A percentile compares a stretch with the other conserved stretches of the same genome.
Conservation (phyloP, 2,329 filamentous ascomycete species). For the Venturia effusa region DNA sequence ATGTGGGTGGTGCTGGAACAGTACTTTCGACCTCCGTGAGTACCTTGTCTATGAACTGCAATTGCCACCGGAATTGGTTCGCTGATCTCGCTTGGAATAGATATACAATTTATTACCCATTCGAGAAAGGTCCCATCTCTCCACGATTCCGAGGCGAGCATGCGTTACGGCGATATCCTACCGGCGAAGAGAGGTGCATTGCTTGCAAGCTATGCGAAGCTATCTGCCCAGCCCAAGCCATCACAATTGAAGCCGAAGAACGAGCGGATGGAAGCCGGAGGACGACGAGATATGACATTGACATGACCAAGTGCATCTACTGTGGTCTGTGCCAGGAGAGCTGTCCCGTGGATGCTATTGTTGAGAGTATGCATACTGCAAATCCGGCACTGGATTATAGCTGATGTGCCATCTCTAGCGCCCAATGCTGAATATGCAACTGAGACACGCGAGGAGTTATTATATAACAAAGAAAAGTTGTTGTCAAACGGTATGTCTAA, state of each 20-base stretch:
- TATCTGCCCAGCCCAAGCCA: slow-evolving; percentile 94
- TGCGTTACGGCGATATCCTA: slow-evolving; percentile 89
- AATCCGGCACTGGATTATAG: not conserved
- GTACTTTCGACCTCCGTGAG: slow-evolving; percentile 95
- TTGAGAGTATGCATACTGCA: slow-evolving; percentile 45
- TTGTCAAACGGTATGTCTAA: slow-evolving; percentile 57
- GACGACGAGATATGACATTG: slow-evolving; percentile 96
- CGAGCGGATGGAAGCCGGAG: slow-evolving; percentile 89
- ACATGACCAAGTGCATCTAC: slow-evolving; percentile 99
- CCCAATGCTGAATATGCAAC: slow-evolving; percentile 67
- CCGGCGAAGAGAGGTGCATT: slow-evolving; percentile 97
- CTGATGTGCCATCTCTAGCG: slow-evolving; percentile 27
- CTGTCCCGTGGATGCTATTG: slow-evolving; percentile 93
- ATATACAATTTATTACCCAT: slow-evolving; percentile 97
- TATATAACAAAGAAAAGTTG: slow-evolving; percentile 97
- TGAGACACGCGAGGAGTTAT: slow-evolving; percentile 77
- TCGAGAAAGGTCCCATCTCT: slow-evolving; percentile 97
- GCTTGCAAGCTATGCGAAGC: slow-evolving; percentile 99
- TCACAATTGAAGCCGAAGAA: slow-evolving; percentile 98
- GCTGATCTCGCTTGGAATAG: slow-evolving; percentile 33
- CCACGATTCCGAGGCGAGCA: slow-evolving; percentile 98
- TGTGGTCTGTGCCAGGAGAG: slow-evolving; percentile 99
- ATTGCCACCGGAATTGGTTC: not conserved
- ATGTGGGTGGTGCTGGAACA: slow-evolving; percentile 98
- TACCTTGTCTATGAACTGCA: slow-evolving; percentile 23